These are phyloP conservation scores for Ormosia semicastrata DNA, from an alignment of 306 rosid species.

Conservation along the genomic window DNA sequence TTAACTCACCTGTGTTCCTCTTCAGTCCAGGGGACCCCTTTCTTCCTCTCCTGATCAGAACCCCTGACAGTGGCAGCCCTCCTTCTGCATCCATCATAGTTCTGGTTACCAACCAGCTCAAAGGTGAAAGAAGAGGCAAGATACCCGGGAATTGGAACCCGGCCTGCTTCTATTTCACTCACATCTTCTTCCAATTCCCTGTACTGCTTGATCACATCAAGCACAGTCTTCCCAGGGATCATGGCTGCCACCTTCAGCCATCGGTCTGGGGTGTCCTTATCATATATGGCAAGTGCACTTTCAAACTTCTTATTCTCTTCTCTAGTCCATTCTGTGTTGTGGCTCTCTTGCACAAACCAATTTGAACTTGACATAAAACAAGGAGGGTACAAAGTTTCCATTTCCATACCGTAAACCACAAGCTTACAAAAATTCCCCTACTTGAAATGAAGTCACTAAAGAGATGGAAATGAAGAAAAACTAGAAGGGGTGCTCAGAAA, in stretches of 20 bases:
- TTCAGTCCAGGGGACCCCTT: constrained; percentile 68
- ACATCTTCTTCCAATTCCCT: constrained; percentile 84
- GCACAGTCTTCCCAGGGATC: constrained; percentile 88
- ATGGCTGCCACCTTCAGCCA: constrained; percentile 70
- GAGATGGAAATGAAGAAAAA: background rate
- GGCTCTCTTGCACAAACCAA: constrained; percentile 50
- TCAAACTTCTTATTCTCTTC: constrained; percentile 92
- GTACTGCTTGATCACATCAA: constrained; percentile 84
- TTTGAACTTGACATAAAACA: constrained; percentile 44
- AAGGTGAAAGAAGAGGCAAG: constrained; percentile 65
- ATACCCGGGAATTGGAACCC: constrained; percentile 73
- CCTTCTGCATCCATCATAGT: constrained; percentile 56
- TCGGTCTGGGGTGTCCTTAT: constrained; percentile 75
- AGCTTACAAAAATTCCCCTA: background rate
- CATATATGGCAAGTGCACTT: constrained; percentile 82
- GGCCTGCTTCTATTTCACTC: constrained; percentile 78
- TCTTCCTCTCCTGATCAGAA: constrained; percentile 85
- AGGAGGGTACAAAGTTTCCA: constrained; percentile 54
- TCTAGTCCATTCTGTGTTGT: constrained; percentile 68
- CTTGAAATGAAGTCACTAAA: constrained; percentile 9
- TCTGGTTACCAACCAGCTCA: constrained; percentile 55
- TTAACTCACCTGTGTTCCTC: constrained; percentile 81
- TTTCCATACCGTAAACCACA: constrained; percentile 47
- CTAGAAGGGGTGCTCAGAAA: constrained; percentile 10
- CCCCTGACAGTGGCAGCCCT: constrained; percentile 42